phyloP scores from a whole-genome alignment of 1,284 basidiomycete species.

The Austroboletus rostrupii region DNA sequence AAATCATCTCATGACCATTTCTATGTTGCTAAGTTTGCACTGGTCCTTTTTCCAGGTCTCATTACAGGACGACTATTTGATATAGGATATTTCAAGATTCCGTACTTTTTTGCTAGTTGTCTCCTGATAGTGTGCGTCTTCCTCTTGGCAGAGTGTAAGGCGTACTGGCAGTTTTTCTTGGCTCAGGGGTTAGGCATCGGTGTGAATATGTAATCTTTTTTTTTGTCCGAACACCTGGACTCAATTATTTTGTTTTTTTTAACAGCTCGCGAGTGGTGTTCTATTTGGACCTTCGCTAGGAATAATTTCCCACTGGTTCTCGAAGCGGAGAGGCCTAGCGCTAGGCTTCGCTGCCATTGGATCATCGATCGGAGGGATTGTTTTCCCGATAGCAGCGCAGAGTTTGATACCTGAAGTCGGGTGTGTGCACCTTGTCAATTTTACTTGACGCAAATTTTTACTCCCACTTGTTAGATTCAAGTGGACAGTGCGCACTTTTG shows the following conservation, averaged over 20 bases:
- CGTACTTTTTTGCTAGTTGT: conserved; percentile 34
- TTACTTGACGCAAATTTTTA: neutral
- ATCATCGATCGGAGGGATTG: conserved; percentile 41
- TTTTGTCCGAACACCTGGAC: no score
- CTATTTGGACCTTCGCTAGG: conserved; percentile 44
- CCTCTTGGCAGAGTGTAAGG: conserved; percentile 45
- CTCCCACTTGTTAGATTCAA: conserved; percentile 19
- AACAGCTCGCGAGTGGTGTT: conserved; percentile 25
- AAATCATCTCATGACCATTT: neutral
- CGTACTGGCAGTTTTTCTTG: conserved; percentile 53
- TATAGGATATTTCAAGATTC: conserved; percentile 29
- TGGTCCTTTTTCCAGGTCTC: conserved; percentile 40
- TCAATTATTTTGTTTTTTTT: no score
- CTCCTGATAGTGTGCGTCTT: conserved; percentile 44
- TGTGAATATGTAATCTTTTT: conserved; percentile 20
- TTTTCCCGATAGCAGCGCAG: conserved; percentile 41
- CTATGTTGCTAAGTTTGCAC: conserved; percentile 27
- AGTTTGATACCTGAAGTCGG: conserved; percentile 37
- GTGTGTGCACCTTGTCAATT: conserved; percentile 19
- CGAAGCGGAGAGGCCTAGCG: conserved; percentile 35
- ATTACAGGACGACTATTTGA: conserved; percentile 27
- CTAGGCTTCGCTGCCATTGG: conserved; percentile 41
- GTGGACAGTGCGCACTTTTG: conserved; percentile 49
- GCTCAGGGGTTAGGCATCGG: conserved; percentile 47
- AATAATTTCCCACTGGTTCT: conserved; percentile 48